Conservation (phyloP, 202 grass and related monocot species). For the Carex arenaria region DNA sequence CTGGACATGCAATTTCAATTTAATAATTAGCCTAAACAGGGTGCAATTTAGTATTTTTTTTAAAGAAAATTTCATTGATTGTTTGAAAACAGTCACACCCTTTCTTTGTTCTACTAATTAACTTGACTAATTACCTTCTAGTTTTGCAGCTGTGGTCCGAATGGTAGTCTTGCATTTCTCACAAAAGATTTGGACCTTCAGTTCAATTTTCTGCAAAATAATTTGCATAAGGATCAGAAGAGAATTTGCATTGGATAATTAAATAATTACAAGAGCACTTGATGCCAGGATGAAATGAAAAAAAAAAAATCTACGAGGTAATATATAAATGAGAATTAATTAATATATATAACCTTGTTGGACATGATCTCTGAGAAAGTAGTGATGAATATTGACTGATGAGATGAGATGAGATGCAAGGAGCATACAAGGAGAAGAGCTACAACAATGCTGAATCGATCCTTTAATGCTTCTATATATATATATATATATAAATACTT, state of each 20-base stretch:
- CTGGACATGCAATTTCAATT: neutral
- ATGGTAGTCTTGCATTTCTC: slow-evolving; percentile 46
- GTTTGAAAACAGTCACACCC: neutral
- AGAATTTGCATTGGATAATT: too few species aligned
- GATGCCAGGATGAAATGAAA: too few species aligned
- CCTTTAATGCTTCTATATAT: neutral
- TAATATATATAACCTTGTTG: too few species aligned
- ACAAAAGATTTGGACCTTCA: slow-evolving; percentile 45
- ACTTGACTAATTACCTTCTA: slow-evolving; percentile 28
- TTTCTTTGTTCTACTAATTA: neutral
- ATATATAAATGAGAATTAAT: too few species aligned
- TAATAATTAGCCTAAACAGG: too few species aligned
- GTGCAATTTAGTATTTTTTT: neutral
- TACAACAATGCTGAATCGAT: neutral
- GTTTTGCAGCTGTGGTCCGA: slow-evolving; percentile 33
- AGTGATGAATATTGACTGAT: too few species aligned
- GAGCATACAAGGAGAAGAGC: too few species aligned
- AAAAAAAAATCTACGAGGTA: too few species aligned
- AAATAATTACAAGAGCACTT: too few species aligned
- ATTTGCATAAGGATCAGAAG: too few species aligned
- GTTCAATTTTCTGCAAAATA: slow-evolving; percentile 55
- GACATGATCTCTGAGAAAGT: too few species aligned
- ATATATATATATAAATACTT: neutral
- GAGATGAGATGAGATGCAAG: too few species aligned
- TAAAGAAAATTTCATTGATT: neutral